These are phyloP conservation scores for Aureobasidium musti DNA, from an alignment of 2,329 filamentous ascomycete genomes.

Conservation along the genomic window DNA sequence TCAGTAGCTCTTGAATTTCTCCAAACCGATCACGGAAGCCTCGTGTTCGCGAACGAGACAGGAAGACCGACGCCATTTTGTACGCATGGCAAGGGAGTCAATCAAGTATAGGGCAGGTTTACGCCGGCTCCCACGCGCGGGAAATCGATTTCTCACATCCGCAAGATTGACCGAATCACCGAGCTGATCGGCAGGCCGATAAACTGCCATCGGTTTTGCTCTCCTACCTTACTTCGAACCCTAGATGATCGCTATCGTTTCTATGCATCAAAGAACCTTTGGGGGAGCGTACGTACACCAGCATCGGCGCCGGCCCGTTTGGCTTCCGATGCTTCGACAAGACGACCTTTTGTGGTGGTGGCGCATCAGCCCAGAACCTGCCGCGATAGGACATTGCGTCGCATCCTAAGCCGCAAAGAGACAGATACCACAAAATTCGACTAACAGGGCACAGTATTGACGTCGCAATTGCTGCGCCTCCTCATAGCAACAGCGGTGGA, in stretches of 20 bases:
- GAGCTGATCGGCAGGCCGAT: not conserved
- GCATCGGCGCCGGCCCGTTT: not conserved
- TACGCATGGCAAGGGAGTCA: not conserved
- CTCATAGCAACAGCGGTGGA: not conserved
- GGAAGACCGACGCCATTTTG: not conserved
- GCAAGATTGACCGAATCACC: not conserved
- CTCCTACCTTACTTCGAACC: no score
- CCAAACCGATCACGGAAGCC: constrained; percentile 2
- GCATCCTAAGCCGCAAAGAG: not conserved
- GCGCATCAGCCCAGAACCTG: not conserved
- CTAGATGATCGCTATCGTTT: no score
- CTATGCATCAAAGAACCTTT: no score
- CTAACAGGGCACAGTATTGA: not conserved
- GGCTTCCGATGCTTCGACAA: not conserved
- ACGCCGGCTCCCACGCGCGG: not conserved
- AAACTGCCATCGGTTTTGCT: no score
- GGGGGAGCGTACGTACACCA: not conserved
- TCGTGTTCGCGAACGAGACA: not conserved
- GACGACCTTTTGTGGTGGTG: not conserved
- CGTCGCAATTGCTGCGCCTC: not conserved
- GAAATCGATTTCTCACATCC: not conserved
- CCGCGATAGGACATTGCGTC: not conserved
- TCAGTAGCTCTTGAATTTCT: not conserved
- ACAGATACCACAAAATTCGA: not conserved
- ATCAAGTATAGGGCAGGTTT: not conserved